Evolutionary conservation across 495 filamentous ascomycete genomes (phyloP).

Genomic region (Talaromyces stipitatus): DNA sequence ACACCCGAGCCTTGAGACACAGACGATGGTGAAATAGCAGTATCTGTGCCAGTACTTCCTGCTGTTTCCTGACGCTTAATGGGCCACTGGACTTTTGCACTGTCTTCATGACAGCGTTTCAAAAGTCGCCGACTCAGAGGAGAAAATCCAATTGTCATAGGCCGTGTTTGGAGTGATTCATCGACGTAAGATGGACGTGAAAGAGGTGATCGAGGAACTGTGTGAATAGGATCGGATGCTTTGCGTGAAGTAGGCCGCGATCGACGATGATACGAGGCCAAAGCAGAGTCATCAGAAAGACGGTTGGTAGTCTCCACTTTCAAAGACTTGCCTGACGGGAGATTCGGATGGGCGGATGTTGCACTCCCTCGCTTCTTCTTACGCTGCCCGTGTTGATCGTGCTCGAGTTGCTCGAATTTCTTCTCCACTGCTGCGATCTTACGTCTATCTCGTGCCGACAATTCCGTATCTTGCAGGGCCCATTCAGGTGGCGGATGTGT

Average conservation of each 20-base stretch:
- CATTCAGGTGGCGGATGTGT: slow-evolving; percentile 36
- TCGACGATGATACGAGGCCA: background rate
- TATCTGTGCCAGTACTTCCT: background rate
- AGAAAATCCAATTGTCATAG: slow-evolving; percentile 19
- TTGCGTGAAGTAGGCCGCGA: slow-evolving; percentile 19
- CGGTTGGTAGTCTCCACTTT: slow-evolving; percentile 10
- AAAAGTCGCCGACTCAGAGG: slow-evolving; percentile 37
- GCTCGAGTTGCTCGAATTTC: slow-evolving; percentile 53
- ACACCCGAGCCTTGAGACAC: background rate
- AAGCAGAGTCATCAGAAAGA: background rate
- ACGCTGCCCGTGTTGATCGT: slow-evolving; percentile 37
- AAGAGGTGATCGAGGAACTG: slow-evolving; percentile 16
- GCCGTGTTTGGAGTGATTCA: slow-evolving; percentile 37
- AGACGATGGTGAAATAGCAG: background rate
- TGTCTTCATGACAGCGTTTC: slow-evolving; percentile 36
- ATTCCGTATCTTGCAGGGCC: slow-evolving; percentile 49
- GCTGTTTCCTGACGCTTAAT: slow-evolving; percentile 1
- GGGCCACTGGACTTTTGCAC: slow-evolving; percentile 24
- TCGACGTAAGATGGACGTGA: slow-evolving; percentile 35
- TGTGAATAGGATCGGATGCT: slow-evolving; percentile 23
- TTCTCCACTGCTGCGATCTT: slow-evolving; percentile 83
- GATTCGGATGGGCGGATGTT: slow-evolving; percentile 30
- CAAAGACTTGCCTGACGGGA: slow-evolving; percentile 18
- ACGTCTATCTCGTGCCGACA: slow-evolving; percentile 78
- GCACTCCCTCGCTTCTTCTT: slow-evolving; percentile 34